Evolutionary conservation across 305 asterid genomes (phyloP), one percentile per base, ranked within the genome.

Genomic region (Fraxinus platypoda): DNA sequence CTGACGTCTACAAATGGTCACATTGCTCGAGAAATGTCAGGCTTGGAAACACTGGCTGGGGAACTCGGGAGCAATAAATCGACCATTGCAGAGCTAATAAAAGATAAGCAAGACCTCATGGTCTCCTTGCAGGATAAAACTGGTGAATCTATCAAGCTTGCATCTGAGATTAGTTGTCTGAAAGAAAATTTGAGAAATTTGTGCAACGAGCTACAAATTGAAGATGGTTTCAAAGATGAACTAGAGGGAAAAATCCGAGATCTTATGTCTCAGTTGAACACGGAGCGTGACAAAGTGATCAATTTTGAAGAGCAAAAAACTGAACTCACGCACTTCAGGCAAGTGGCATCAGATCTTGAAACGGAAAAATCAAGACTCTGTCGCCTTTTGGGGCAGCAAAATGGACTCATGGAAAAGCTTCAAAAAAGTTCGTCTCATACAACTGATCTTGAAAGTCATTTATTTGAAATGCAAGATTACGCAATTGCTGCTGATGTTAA

Each of bases 401-500:
- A 81, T 4, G 83, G 79, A 81, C 77, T 84, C 23, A 80, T 90
- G 78, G 92, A 88, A 79, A 85, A 89, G 78, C 89, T 92, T 79
- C 85, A 88, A 87, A 81, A 81, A 77, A 82, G 87, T 71, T 41
- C 83, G 49, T 87, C 91, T 72, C 23, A 49, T 85, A 84, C 86
- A 87, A 81, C 86, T 85, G 85, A 66, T 86, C 84, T 91, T 72
- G 92, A 88, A 89, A 87, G 82, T 81, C 91, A 85, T 87, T 80
- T 92, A 73, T 74, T 84, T 8, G 95, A 92, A 80, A 81, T 95
- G 90, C 88, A 88, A 21, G 95, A 90, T 59, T 72, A 81, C 87
- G 76, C 88, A 11, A 81, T 97, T 74, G 87, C 91, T 34, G 88
- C 87, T 37, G 98, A 97, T 86, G 88, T 97, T 81, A 90, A 86